Evolutionary conservation across 148 eudicot species (phyloP).

Genomic region (Rhododendron griersonianum): DNA sequence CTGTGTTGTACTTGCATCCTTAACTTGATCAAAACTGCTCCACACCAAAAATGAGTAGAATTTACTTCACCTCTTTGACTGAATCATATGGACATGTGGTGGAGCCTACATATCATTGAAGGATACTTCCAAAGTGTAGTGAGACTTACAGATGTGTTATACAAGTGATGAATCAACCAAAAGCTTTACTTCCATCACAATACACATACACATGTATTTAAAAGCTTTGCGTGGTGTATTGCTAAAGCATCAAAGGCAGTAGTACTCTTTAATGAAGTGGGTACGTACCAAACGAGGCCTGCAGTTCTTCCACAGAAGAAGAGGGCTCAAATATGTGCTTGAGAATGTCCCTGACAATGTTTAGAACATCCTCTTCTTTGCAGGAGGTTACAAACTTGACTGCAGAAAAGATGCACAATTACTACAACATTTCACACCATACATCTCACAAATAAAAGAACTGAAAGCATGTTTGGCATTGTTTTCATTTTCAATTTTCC

Average conservation of each 20-base stretch:
- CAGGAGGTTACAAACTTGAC: slow-evolving; percentile 36
- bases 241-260: not conserved
- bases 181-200: slow-evolving; percentile 1
- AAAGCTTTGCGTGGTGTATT: not conserved
- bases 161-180: not conserved
- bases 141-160: not conserved
- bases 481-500: not conserved
- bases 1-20: not conserved
- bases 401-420: slow-evolving; percentile 7
- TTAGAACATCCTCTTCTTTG: slow-evolving; percentile 31
- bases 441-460: not conserved
- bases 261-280: not conserved
- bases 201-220: not conserved
- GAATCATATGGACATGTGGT: slow-evolving; percentile 4
- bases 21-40: not conserved
- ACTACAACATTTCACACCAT: not conserved
- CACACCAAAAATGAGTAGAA: not conserved
- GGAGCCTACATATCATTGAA: slow-evolving; percentile 9
- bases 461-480: not conserved
- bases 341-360: slow-evolving; percentile 27
- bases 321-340: slow-evolving; percentile 25
- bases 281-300: not conserved
- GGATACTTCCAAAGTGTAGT: not conserved
- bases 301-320: slow-evolving; percentile 1
- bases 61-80: not conserved